Evolutionary conservation across 176 grass and related monocot species (phyloP), one percentile per base, ranked within the genome.

Genomic region (Musa troglodytarum): DNA sequence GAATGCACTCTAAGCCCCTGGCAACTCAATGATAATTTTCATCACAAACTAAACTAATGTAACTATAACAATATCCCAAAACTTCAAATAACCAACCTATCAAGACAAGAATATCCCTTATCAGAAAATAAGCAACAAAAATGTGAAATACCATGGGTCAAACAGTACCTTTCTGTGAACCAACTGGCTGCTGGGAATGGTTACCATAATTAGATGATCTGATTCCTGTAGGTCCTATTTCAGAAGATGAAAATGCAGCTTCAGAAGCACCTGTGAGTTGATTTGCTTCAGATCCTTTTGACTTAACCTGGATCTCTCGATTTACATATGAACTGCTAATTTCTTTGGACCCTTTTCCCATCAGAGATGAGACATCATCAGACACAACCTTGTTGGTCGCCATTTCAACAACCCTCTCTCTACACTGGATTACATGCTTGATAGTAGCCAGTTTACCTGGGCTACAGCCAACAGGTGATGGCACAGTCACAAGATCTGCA

Each of bases 91-190:
- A 10, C n/a, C 59, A 54, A 10, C 2, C 16, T n/a, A 63, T n/a
- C 11, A 57, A 21, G 13, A 63, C 16, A 10, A 62, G 29, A 61
- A 49, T 78, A 49, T 24, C 75, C 23, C 11, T 22, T 73, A 58
- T 66, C 19, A 69, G 24, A 53, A 54, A 13, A 74, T 15, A 34
- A 43, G 34, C 50, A 49, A 34, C 22, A 77, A 15, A 76, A 24
- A 62, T 81, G 71, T 4, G 51, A 53, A 28, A 17, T 22, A 10
- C n/a, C 62, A 65, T 65, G 62, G 21, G 19, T 22, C 19, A 65
- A 19, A 65, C 62, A 65, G n/a, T 87, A 93, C 87, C 87, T 93
- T 82, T 87, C 29, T 89, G 90, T 2, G 51, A 67, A 64, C 82
- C 79, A 66, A 63, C 80, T 52, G 81, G 52, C 70, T 80, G 82